Evolutionary conservation across 768 basidiomycete species (phyloP), one percentile per base, ranked within the genome.

Genomic region (Paxillus rubicundulus): DNA sequence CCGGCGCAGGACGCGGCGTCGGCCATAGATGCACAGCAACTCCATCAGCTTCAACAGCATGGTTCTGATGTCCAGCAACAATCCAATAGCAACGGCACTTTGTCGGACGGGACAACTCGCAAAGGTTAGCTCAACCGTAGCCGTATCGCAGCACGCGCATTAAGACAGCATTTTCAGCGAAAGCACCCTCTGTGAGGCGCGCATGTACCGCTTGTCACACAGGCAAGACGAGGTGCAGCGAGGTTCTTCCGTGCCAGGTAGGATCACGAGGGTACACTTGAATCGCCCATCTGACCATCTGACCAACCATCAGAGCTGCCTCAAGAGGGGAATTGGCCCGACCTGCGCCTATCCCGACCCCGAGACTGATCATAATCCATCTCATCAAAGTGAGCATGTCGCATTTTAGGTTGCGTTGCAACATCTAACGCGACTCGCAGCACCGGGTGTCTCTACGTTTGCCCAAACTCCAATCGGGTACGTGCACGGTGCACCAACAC

Each of bases 161-260:
- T 59, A 53, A 58, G 46, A 44, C 44, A 27, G 33, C 48, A 38
- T 57, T 44, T 51, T 45, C 65, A 89, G 87, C 87, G 54, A 89
- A 91, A 71, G 86, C 85, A 40, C 87, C 88, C 30, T 89, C 87
- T 40, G 89, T 89, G 49, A 81, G 89, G 57, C 78, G 89, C 56
- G 89, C 89, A 1, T 91, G 89, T 58, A 79, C 83, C 36, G 85
- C 89, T 13, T 91, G 89, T 70, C 89, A 91, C 69, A 75, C 86
- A 46, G 89, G 89, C 47, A 91, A 91, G 73, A 91, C 89, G 12
- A 75, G 88, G 60, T 91, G 89, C 61, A 89, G 86, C 60, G 89
- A 91, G 70, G 82, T 82, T 32, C 77, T 91, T 17, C 89, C 89
- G 8, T 91, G 89, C 70, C 88, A 89, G 82, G 87, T 86, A 57